These are phyloP conservation scores for Oryza longistaminata DNA, from an alignment of 176 grass and related monocot genomes.

Conservation along the genomic window DNA sequence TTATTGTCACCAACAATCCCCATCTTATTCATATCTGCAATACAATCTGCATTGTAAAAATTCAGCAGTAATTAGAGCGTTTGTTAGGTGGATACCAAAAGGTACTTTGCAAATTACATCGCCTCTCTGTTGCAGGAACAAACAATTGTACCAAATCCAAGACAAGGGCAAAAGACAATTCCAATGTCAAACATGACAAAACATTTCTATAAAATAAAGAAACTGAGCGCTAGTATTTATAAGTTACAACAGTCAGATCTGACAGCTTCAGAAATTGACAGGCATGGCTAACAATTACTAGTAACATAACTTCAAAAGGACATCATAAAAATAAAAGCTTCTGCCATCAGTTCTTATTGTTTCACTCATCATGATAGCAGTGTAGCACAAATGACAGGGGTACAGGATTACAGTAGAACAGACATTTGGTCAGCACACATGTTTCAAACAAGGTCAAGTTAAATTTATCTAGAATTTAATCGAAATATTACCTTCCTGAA, in stretches of 20 bases:
- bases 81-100: not conserved
- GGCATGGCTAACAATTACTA: not conserved
- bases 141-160: not conserved
- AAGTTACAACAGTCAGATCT: not conserved
- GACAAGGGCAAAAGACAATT: not conserved
- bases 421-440: not conserved
- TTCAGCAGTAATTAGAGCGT: conserved; percentile 8
- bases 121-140: not conserved
- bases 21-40: conserved; percentile 59
- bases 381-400: not conserved
- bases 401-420: not conserved
- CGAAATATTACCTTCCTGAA: not conserved
- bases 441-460: not conserved
- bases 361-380: not conserved
- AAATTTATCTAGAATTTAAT: not conserved
- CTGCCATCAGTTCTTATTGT: not conserved
- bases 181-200: not conserved
- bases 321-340: not conserved
- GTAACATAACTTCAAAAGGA: not conserved
- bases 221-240: not conserved
- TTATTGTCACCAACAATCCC: conserved; percentile 49
- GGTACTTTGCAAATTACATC: not conserved
- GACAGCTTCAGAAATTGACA: not conserved
- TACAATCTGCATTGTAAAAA: conserved; percentile 28
- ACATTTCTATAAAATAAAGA: not conserved